Percentiles rank a stretch among this genome's conserved stretches.
Evolutionary conservation across 2,329 filamentous ascomycete genomes (phyloP).

Genomic region (Nannizziopsis arthrosporioides): DNA sequence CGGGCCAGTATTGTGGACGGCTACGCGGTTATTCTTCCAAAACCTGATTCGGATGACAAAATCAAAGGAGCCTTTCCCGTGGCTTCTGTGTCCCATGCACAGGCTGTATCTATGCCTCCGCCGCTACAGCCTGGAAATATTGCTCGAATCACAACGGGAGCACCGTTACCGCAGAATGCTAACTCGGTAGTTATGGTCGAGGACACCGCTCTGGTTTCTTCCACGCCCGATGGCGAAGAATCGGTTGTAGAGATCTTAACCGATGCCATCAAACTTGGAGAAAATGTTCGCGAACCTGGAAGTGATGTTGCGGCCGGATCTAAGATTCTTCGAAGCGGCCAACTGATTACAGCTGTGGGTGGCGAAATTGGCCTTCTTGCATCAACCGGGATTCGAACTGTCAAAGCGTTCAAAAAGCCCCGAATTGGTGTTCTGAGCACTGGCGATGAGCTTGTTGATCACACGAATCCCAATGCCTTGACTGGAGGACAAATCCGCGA

Average conservation of each 20-base stretch:
- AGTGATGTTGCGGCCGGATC: slow-evolving; percentile 67
- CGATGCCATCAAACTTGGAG: slow-evolving; percentile 58
- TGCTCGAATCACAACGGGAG: slow-evolving; percentile 86
- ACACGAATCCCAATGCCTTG: slow-evolving; percentile 49
- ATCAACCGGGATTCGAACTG: slow-evolving; percentile 62
- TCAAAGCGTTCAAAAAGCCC: slow-evolving; percentile 63
- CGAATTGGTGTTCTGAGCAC: slow-evolving; percentile 81
- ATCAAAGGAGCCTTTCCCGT: slow-evolving; percentile 78
- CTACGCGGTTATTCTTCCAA: slow-evolving; percentile 62
- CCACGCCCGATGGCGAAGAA: slow-evolving; percentile 78
- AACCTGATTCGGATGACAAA: slow-evolving; percentile 42
- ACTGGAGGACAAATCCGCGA: slow-evolving; percentile 78
- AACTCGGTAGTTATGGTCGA: slow-evolving; percentile 96
- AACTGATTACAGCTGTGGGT: slow-evolving; percentile 72
- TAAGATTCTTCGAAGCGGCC: slow-evolving; percentile 61
- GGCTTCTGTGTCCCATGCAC: slow-evolving; percentile 72
- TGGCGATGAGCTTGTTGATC: slow-evolving; percentile 81
- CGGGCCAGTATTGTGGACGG: slow-evolving; percentile 94
- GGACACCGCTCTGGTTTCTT: slow-evolving; percentile 66
- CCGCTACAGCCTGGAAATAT: slow-evolving; percentile 62
- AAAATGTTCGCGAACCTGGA: slow-evolving; percentile 85
- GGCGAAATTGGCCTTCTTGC: slow-evolving; percentile 86
- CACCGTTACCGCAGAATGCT: slow-evolving; percentile 75
- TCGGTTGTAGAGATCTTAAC: slow-evolving; percentile 78
- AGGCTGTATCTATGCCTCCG: slow-evolving; percentile 52